These are phyloP conservation scores for Picochlorum sp. DNA, from an alignment of 139 green algal species.

Conservation along the genomic window DNA sequence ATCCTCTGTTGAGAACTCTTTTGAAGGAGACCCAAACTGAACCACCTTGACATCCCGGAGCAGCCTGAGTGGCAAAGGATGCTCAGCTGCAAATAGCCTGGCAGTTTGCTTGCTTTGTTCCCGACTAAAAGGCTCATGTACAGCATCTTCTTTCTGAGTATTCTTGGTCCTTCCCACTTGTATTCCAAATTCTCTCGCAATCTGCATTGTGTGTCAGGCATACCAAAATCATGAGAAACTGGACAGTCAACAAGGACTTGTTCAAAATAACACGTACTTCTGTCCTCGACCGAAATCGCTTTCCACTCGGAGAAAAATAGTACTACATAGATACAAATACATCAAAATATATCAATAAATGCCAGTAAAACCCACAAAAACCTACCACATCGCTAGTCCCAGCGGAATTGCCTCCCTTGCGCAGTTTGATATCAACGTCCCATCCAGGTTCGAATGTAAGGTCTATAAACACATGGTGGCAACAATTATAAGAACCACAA, in stretches of 20 bases:
- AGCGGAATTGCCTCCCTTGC: constrained; percentile 31
- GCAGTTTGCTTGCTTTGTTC: background rate
- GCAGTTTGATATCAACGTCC: constrained; percentile 43
- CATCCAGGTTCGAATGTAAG: constrained; percentile 31
- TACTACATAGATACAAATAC: constrained; percentile 24
- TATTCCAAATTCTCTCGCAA: constrained; percentile 23
- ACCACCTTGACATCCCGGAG: constrained; percentile 12
- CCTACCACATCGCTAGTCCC: constrained; percentile 39
- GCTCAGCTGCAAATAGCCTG: background rate
- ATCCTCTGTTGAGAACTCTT: background rate
- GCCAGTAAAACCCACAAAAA: background rate
- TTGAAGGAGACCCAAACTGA: constrained; percentile 1
- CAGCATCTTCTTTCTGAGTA: constrained; percentile 7
- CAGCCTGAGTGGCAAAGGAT: constrained; percentile 11
- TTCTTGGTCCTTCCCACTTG: background rate
- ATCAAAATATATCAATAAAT: background rate
- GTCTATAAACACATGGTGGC: constrained; percentile 11
- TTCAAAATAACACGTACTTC: constrained; percentile 29
- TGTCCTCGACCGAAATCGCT: constrained; percentile 37
- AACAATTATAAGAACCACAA: background rate
- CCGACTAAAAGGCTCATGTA: constrained; percentile 3
- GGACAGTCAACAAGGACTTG: background rate
- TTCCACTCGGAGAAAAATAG: constrained; percentile 40
- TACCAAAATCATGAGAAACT: background rate
- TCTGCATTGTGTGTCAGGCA: constrained; percentile 6